Evolutionary conservation across 2,329 filamentous ascomycete species (phyloP).

Genomic region (Colletotrichum sp.): DNA sequence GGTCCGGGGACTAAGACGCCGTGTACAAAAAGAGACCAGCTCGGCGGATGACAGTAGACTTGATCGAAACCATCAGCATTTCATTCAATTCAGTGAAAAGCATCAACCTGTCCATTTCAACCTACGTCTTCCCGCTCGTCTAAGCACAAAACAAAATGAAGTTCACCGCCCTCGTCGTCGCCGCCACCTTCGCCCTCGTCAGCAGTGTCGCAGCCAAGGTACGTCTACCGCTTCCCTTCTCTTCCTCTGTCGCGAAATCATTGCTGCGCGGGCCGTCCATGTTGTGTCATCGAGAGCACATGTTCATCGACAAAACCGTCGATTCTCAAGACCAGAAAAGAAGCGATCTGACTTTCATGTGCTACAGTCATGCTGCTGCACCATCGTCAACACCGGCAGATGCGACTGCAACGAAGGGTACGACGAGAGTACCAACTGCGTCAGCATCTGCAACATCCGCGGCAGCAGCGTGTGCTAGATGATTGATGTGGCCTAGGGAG

Average conservation of each 20-base stretch:
- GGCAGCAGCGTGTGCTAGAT: neutral
- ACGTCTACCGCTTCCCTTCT: neutral
- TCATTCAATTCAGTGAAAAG: fast-evolving
- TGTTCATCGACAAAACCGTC: neutral
- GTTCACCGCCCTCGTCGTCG: neutral
- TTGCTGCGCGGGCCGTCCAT: fast-evolving
- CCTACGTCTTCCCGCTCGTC: neutral
- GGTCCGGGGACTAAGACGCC: fast-evolving
- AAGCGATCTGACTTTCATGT: neutral
- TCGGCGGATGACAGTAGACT: fast-evolving
- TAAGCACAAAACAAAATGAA: neutral
- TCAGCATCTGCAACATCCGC: neutral
- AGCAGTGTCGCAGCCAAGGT: neutral
- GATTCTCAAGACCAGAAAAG: no score
- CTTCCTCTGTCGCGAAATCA: no score
- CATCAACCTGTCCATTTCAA: fast-evolving
- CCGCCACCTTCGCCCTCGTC: neutral
- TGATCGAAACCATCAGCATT: fast-evolving
- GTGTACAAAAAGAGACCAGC: fast-evolving
- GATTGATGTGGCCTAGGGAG: fast-evolving
- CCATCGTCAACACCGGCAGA: neutral
- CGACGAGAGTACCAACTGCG: neutral
- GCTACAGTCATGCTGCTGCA: neutral
- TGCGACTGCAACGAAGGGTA: neutral
- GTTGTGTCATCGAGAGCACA: fast-evolving